Percentiles rank a stretch among this genome's conserved stretches.
Evolutionary conservation across 73 alveolate species (phyloP).

Genomic region (Tetrahymena elliotti): DNA sequence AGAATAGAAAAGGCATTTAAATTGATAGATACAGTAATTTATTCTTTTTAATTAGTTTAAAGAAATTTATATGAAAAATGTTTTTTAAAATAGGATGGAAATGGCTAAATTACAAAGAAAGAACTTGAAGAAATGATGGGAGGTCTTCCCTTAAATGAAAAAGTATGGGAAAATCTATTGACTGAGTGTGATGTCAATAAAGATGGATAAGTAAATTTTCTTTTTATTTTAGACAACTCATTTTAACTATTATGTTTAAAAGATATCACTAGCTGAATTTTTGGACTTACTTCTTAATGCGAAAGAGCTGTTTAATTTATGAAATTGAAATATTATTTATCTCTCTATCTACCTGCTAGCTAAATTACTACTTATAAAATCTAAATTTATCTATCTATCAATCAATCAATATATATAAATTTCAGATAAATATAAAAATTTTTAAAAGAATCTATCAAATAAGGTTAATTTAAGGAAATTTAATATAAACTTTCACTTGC

Average conservation of each 20-base stretch:
- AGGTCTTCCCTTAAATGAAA: not conserved
- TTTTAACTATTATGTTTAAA: not conserved
- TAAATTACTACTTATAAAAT: not conserved
- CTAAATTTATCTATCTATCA: not conserved
- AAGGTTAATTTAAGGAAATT: not conserved
- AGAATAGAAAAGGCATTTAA: not conserved
- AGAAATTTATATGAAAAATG: not conserved
- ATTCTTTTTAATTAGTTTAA: not conserved
- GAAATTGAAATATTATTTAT: no score
- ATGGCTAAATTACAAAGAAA: not conserved
- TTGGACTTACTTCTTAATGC: not conserved
- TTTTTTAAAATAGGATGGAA: not conserved
- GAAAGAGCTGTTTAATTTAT: not conserved
- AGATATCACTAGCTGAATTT: not conserved
- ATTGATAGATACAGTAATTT: not conserved
- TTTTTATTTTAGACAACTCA: not conserved
- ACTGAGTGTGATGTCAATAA: not conserved
- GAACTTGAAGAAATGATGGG: not conserved
- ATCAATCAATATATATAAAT: not conserved
- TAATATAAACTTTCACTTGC: not conserved
- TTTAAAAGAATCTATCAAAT: not conserved
- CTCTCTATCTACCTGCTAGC: no score
- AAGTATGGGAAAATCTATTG: not conserved
- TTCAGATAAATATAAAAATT: not conserved
- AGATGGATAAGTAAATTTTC: not conserved